Base-by-base conservation (phyloP, 176 grass and related monocot species). In the Rhipidocladum racemiflorum region DNA sequence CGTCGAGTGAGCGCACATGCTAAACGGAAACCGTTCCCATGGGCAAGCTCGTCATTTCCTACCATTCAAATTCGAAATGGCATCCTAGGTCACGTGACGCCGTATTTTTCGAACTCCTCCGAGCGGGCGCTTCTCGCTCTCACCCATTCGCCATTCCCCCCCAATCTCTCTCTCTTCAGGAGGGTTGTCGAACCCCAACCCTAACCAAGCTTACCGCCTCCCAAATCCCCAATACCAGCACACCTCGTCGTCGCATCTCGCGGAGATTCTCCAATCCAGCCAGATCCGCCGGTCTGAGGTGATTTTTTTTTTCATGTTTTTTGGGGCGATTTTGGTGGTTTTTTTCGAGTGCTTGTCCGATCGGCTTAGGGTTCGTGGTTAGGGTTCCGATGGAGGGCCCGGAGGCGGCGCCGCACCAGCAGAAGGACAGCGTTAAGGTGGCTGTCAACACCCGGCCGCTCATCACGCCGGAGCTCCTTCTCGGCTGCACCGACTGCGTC, bases 371-470 rank as follows among this genome's bases (percentile, higher is more conserved):
- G 50, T 59, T 85, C 71, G 28, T 74, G 44, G 56, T 53, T 72
- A 85, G 77, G 77, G 70, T 86, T 79, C 25, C 38, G 68, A 91
- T 91, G 92, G 92, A 91, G 61, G 17, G 55, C 27, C 43, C 61
- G 25, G 92, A 94, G 62, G 82, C 77, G 78, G 69, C 56, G n/a
- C 66, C 70, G 68, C 15, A 72, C 29, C 85, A 77, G 45, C 72
- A 87, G 44, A 87, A 87, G 34, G 96, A 99, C 27, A 88, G 87
- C 70, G 96, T 99, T 30, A 99, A 95, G 87, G 96, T 99, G 1
- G 92, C 89, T 11, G 92, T 99, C 72, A 99, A 99, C 73, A 77
- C 95, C n/a, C 79, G 96, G 40, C 96, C 96, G 29, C 93, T 98
- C 24, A 95, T 98, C 79, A 98, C 92, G 54, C 14, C 61, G 12